Base-by-base conservation (phyloP, 2,329 filamentous ascomycete species). In the Coniella vitis region DNA sequence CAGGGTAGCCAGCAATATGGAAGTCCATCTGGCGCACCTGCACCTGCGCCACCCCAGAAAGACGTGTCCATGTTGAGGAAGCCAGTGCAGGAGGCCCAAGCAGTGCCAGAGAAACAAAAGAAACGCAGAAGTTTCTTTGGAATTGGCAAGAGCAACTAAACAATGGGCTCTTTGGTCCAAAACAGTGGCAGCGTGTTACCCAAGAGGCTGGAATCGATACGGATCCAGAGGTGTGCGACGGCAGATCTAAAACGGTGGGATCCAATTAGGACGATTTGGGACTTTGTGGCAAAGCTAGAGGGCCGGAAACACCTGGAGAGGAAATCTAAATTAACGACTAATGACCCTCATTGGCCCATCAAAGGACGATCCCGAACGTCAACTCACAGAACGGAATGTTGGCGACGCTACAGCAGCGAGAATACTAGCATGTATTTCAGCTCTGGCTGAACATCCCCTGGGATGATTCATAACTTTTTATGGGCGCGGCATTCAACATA, bases 101-200 rank as follows among this genome's bases (percentile, higher is more conserved):
- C 40, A 7, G 46, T 37, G 14, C 38, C 38, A 32, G 43, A 51
- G 35, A 36, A 61, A 48, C 59, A 64, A 40, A 85, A 90, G 53
- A 95, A 95, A 75, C 78, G 87, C 56, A 90, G 90, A 76, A 93
- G 90, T 63, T 95, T 90, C 89, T 83, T 97, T 60, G 81, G 86
- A 58, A 78, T 95, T 66, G 93, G 86, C 74, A 90, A 75, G 62
- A 67, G 68, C 25, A 64, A 64, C 48, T 69, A 66, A 61, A n/a
- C n/a, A n/a, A n/a, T n/a, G 38, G 25, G 25, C 16, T 8, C 14
- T 35, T 29, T 29, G 25, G 25, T 21, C 21, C 20, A 38, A 29
- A 21, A 38, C n/a, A 22, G 21, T 17, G 32, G 20, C 21, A 34
- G 34, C 34, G 13, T 29, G 34, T 37, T 8, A 25, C 5, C 10